phyloP scores from a whole-genome alignment of 2,329 filamentous ascomycete species.

The Arthroderma uncinatum region DNA sequence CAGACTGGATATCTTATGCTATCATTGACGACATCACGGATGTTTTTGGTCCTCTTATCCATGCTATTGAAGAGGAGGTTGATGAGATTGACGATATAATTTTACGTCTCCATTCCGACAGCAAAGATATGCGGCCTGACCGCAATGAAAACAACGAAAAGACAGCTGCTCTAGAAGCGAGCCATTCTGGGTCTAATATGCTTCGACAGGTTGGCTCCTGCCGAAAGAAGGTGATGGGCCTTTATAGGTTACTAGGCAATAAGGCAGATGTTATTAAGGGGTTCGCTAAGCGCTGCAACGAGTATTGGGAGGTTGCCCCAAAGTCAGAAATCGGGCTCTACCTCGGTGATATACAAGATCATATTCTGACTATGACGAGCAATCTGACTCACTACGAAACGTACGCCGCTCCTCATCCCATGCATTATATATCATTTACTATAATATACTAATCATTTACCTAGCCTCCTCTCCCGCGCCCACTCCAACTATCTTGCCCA shows the following conservation, averaged over 20 bases:
- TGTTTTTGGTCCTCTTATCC: slow-evolving; percentile 83
- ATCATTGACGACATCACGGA: slow-evolving; percentile 98
- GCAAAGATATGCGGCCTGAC: slow-evolving; percentile 18
- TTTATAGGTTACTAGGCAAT: slow-evolving; percentile 86
- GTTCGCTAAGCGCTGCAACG: slow-evolving; percentile 95
- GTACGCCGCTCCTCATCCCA: slow-evolving; percentile 40
- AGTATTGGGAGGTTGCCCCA: slow-evolving; percentile 93
- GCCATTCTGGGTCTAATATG: slow-evolving; percentile 60
- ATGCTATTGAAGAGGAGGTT: slow-evolving; percentile 88
- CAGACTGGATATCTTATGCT: slow-evolving; percentile 97
- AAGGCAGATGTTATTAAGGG: slow-evolving; percentile 99
- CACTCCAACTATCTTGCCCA: slow-evolving; percentile 98
- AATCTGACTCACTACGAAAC: slow-evolving; percentile 95
- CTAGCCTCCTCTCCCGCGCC: slow-evolving; percentile 73
- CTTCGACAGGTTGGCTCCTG: slow-evolving; percentile 84
- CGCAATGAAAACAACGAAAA: slow-evolving; percentile 20
- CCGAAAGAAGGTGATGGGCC: slow-evolving; percentile 91
- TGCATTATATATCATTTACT: slow-evolving; percentile 11
- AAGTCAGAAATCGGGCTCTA: slow-evolving; percentile 95
- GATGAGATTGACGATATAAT: slow-evolving; percentile 95
- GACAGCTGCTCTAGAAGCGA: slow-evolving; percentile 32
- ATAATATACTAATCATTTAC: background rate
- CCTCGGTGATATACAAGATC: slow-evolving; percentile 95
- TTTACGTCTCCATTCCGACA: slow-evolving; percentile 61
- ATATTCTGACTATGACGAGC: slow-evolving; percentile 97